Evolutionary conservation across 305 asterid species (phyloP), one percentile per base, ranked within the genome.

Genomic region (Rubia balearica): DNA sequence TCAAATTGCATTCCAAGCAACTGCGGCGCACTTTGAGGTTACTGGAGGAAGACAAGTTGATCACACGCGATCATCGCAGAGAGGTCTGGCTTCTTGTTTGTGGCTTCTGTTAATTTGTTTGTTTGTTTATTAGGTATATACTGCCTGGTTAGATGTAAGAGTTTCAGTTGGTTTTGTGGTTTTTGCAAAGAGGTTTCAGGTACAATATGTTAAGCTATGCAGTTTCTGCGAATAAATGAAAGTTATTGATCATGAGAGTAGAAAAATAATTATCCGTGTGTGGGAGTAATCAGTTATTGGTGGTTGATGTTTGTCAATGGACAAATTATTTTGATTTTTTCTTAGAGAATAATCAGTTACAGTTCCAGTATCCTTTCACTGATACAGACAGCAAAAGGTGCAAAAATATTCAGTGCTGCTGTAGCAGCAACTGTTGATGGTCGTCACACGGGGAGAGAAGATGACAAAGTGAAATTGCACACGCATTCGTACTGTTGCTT

Each of bases 1-100:
- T 95, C 88, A 95, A 91, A 86, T 83, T 95, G 82, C 99, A 95
- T 81, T 81, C 97, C 6, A 95, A 91, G 83, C 99, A 90, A 81
- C 92, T 95, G 61, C 95, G 99, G 41, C 90, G 98, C 71, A 88
- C 89, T 69, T 81, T 95, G 79, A 83, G 99, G 59, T 87, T 92
- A 79, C 88, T 90, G 33, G 97, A 94, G 87, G 97, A 95, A 73
- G 98, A 95, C 81, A 94, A 91, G 80, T 78, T 91, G 42, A 85
- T 95, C 78, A 90, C 90, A 8, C 90, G 96, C 73, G 99, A 95
- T 80, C 99, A 94, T 78, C 85, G 96, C 72, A 94, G 91, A 85
- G 99, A 94, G 98, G 98, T 93, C 61, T 74, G 82, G 40, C 71
- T 76, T 77, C 76, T 73, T 79, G 76, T 74, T 80, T 70, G 75